A percentile compares a stretch with the other conserved stretches of the same genome.
Evolutionary conservation across 108 stramenopile species (phyloP).

Genomic region (Nannochloropsis gaditana): DNA sequence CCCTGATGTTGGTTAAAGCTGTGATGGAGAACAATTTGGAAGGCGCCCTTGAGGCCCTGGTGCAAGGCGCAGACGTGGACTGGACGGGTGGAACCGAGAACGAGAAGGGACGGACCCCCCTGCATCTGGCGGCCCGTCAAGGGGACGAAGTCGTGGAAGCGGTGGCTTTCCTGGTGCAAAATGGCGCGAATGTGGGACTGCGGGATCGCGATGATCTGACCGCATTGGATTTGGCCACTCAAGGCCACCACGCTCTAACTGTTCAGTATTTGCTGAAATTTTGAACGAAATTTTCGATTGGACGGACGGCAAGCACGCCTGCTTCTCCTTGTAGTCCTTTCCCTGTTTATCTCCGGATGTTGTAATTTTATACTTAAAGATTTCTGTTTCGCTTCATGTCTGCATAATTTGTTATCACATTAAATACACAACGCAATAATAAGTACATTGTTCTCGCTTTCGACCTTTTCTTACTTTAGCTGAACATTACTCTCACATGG

Average conservation of each 20-base stretch:
- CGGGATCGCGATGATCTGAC: neutral
- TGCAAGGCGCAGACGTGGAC: neutral
- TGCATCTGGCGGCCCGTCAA: neutral
- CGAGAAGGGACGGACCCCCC: neutral
- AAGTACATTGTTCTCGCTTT: no score
- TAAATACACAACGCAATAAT: no score
- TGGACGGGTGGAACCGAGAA: neutral
- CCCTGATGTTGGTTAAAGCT: neutral
- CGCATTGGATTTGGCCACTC: constrained; percentile 10
- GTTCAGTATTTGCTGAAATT: neutral
- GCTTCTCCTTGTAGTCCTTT: no score
- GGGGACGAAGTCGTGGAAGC: neutral
- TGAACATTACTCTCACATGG: no score
- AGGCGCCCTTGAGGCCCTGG: neutral
- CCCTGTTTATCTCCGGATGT: no score
- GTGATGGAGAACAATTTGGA: neutral
- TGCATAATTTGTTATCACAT: no score
- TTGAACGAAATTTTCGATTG: neutral
- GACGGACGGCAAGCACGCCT: no score
- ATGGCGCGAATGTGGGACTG: neutral
- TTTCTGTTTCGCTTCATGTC: no score
- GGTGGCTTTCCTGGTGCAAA: constrained; percentile 5
- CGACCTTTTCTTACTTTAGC: no score
- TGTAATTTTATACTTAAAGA: no score
- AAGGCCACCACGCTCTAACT: neutral